Conservation (phyloP, 805 yeast genomes). For the Blastobotrys muscicola region DNA sequence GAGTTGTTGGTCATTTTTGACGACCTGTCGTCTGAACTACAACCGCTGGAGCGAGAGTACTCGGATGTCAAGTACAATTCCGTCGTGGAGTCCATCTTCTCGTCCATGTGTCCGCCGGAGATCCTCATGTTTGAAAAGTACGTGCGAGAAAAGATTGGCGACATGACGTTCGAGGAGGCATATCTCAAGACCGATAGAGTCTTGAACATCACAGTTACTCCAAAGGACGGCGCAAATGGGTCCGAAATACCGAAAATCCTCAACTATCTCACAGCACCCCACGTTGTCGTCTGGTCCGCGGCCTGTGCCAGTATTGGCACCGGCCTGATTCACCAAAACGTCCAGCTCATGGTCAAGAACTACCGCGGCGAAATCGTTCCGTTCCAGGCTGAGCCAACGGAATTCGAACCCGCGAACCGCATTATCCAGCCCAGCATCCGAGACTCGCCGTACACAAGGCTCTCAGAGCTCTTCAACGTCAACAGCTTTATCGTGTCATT, state of each 20-base stretch:
- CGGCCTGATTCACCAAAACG: slow-evolving; percentile 52
- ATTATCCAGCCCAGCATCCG: slow-evolving; percentile 31
- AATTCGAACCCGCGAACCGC: slow-evolving; percentile 33
- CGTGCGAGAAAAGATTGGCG: slow-evolving; percentile 66
- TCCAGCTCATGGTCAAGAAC: slow-evolving; percentile 48
- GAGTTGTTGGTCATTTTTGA: slow-evolving; percentile 43
- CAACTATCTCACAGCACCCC: slow-evolving; percentile 89
- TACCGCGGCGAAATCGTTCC: slow-evolving; percentile 36
- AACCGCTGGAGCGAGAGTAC: slow-evolving; percentile 15
- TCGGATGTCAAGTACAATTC: slow-evolving; percentile 27
- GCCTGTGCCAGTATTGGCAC: slow-evolving; percentile 64
- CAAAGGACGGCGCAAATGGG: slow-evolving; percentile 41
- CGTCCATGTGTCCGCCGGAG: slow-evolving; percentile 81
- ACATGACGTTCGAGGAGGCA: slow-evolving; percentile 89
- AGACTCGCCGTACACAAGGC: slow-evolving; percentile 71
- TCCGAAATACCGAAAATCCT: slow-evolving; percentile 32
- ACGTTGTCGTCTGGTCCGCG: slow-evolving; percentile 83
- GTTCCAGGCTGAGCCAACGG: slow-evolving; percentile 18
- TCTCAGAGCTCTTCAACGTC: slow-evolving; percentile 89
- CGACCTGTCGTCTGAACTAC: slow-evolving; percentile 17
- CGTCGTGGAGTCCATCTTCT: slow-evolving; percentile 63
- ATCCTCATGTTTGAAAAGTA: slow-evolving; percentile 68
- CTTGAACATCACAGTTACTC: slow-evolving; percentile 77
- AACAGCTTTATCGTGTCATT: slow-evolving; percentile 86
- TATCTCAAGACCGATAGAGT: slow-evolving; percentile 68